phyloP scores from a whole-genome alignment of 2,329 filamentous ascomycete species.

The Ophiostoma fasciatum region DNA sequence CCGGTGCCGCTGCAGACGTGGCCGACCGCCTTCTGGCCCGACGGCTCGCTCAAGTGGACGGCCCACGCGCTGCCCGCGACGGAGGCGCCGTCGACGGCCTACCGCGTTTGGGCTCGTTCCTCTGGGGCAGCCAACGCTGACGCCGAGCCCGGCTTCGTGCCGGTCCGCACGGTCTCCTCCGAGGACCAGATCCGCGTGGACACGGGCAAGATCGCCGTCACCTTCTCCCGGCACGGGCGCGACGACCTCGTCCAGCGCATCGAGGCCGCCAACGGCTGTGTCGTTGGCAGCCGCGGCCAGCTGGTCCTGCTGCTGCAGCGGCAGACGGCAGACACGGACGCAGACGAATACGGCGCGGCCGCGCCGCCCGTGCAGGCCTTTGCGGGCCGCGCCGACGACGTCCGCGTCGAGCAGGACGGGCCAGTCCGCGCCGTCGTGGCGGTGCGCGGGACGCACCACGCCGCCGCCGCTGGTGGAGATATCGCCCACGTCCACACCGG shows the following conservation, averaged over 20 bases:
- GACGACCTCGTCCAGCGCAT: constrained; percentile 24
- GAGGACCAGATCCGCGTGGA: constrained; percentile 26
- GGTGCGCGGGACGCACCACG: constrained; percentile 17
- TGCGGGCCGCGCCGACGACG: constrained; percentile 34
- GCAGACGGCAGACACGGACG: constrained; percentile 24
- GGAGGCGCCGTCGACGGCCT: constrained; percentile 9
- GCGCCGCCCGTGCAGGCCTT: constrained; percentile 24
- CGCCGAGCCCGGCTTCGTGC: too few species aligned
- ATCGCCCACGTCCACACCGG: constrained; percentile 19
- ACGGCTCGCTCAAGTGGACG: constrained; percentile 47
- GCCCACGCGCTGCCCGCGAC: constrained; percentile 23
- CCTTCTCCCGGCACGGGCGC: constrained; percentile 29
- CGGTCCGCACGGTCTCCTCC: constrained; percentile 4
- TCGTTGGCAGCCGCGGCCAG: constrained; percentile 30
- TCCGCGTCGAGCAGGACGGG: constrained; percentile 26
- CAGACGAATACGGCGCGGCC: constrained; percentile 21
- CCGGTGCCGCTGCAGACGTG: constrained; percentile 31
- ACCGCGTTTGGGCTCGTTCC: too few species aligned
- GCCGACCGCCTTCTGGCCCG: constrained; percentile 43
- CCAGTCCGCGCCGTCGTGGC: neutral
- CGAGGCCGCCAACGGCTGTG: constrained; percentile 24
- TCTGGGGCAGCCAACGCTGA: too few species aligned
- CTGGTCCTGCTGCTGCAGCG: constrained; percentile 39
- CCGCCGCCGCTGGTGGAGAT: too few species aligned
- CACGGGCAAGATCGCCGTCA: constrained; percentile 25